Evolutionary conservation across 805 yeast genomes (phyloP), one percentile per base, ranked within the genome.

Genomic region (Pichia occidentalis): DNA sequence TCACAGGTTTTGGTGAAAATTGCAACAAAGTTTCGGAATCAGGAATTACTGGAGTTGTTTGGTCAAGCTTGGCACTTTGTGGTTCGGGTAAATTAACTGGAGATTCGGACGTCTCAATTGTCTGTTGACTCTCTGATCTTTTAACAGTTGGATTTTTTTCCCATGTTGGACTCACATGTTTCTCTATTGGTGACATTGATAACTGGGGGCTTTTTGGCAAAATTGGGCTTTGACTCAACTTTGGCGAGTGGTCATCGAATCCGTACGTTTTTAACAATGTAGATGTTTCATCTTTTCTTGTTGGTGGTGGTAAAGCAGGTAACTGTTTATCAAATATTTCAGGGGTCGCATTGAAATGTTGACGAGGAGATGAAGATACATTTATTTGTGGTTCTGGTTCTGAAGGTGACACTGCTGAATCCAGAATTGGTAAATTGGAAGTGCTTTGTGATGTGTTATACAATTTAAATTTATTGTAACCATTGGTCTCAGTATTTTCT

Each of bases 241-340:
- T 29, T 13, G 43, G 42, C 8, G 48, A 20, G 4, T 32, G 19
- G 13, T 29, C 18, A 18, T 42, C 37, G 34, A 55, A 51, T 2
- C 59, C 59, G 26, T 51, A 52, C 2, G 52, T 43, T 13, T 47
- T 46, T 14, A 55, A 37, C 2, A 53, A 25, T 10, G 44, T 32
- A 13, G 44, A 19, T 11, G 21, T 6, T 10, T 13, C 5, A 11
- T 11, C 7, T 13, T 31, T 14, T 4, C 10, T 12, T 20, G 31
- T 5, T n/a, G 39, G 40, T 19, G 38, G 34, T 16, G 45, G 41
- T 20, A 31, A 34, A 7, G 25, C 26, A 4, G 39, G 40, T 13
- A 37, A 14, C 12, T 32, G 16, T n/a, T 42, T 37, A 4, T 20
- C 24, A 11, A 40, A 24, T 11, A 39, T 17, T 3, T 19, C 35